Conservation (phyloP, 192 early-diverging fungal genomes). For the Mortierella antarctica region DNA sequence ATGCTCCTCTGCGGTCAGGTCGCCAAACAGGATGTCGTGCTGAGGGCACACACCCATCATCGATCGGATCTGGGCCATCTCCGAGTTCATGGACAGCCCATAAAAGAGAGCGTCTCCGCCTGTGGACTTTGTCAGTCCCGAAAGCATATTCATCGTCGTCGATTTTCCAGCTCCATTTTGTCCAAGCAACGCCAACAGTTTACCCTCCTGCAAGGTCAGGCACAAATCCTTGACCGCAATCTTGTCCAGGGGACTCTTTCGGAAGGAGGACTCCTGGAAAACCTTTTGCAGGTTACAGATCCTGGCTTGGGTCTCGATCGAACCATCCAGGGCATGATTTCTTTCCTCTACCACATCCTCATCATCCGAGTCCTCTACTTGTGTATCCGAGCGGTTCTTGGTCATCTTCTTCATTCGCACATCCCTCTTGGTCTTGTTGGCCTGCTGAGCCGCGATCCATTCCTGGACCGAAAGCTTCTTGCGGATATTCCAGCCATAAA, state of each 20-base stretch:
- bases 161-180: slow-evolving; percentile 85
- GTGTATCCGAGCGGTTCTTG: slow-evolving; percentile 21
- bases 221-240: slow-evolving; percentile 64
- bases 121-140: slow-evolving; percentile 74
- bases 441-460: slow-evolving; percentile 56
- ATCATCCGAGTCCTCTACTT: slow-evolving; percentile 57
- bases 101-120: slow-evolving; percentile 77
- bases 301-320: slow-evolving; percentile 53
- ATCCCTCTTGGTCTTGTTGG: slow-evolving; percentile 38
- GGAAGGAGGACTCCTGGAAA: slow-evolving; percentile 55
- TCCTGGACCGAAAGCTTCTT: slow-evolving; percentile 38
- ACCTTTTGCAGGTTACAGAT: slow-evolving; percentile 70
- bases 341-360: slow-evolving; percentile 61
- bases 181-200: slow-evolving; percentile 71
- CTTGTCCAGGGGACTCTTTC: slow-evolving; percentile 56
- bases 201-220: slow-evolving; percentile 64
- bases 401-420: slow-evolving; percentile 12
- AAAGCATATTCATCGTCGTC: slow-evolving; percentile 84
- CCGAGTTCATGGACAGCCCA: slow-evolving; percentile 62
- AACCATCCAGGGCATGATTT: slow-evolving; percentile 52
- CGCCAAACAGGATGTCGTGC: slow-evolving; percentile 80
- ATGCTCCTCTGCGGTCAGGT: slow-evolving; percentile 80
- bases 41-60: slow-evolving; percentile 86
- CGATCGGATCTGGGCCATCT: slow-evolving; percentile 73
- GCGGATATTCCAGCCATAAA: slow-evolving; percentile 69